phyloP scores from a whole-genome alignment of 2,329 filamentous ascomycete species.

The Basipetospora chlamydospora region DNA sequence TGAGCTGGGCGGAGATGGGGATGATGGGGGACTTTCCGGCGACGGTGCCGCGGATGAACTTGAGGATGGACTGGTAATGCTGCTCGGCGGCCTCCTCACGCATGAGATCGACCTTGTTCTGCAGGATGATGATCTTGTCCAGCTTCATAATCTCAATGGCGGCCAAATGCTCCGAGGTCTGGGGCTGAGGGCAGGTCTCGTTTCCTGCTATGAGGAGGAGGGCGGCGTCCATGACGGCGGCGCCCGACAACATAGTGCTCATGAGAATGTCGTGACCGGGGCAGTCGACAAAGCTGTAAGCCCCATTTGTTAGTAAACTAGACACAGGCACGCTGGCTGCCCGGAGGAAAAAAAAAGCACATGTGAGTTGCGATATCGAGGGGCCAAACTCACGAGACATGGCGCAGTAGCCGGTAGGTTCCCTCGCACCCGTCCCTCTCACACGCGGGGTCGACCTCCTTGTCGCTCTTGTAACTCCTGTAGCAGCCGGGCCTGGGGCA shows the following conservation, averaged over 20 bases:
- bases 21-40: constrained; percentile 92
- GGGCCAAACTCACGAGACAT: constrained; percentile 62
- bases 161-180: constrained; percentile 96
- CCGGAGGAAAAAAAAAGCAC: no score
- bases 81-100: constrained; percentile 83
- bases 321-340: no score
- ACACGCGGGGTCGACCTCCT: constrained; percentile 92
- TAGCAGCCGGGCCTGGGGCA: constrained; percentile 94
- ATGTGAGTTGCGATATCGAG: no score
- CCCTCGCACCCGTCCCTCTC: constrained; percentile 85
- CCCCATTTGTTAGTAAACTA: no score
- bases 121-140: constrained; percentile 97
- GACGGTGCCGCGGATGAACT: constrained; percentile 96
- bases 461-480: constrained; percentile 95
- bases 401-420: constrained; percentile 75
- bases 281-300: constrained; percentile 83
- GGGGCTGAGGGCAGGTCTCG: constrained; percentile 94
- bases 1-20: constrained; percentile 91
- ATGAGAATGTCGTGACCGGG: constrained; percentile 99
- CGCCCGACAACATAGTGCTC: constrained; percentile 99
- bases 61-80: constrained; percentile 93
- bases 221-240: constrained; percentile 98
- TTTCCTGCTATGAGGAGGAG: constrained; percentile 94
- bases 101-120: constrained; percentile 99
- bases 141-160: constrained; percentile 99